Conservation (phyloP, 2,329 filamentous ascomycete species). For the Colletotrichum destructivum region DNA sequence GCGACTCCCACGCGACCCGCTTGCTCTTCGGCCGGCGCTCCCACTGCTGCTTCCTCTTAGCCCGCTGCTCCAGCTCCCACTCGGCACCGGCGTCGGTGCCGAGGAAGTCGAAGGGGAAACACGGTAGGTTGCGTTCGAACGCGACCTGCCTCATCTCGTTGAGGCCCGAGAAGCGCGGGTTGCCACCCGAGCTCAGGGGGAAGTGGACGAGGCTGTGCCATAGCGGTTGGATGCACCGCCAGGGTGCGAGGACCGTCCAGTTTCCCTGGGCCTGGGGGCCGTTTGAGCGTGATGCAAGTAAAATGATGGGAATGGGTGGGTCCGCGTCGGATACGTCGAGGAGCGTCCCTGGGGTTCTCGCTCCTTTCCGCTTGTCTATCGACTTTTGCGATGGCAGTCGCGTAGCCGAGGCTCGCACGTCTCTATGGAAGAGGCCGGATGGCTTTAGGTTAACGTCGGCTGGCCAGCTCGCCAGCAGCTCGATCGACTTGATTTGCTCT, state of each 20-base stretch:
- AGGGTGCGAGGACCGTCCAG: slow-evolving; percentile 90
- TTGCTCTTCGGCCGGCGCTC: slow-evolving; percentile 86
- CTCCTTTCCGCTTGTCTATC: slow-evolving; percentile 82
- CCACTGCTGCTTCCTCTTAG: slow-evolving; percentile 76
- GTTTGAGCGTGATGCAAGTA: slow-evolving; percentile 73
- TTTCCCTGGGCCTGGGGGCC: slow-evolving; percentile 71
- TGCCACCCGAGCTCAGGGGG: slow-evolving; percentile 83
- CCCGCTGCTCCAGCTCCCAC: slow-evolving; percentile 81
- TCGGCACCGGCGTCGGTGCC: slow-evolving; percentile 83
- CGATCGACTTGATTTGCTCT: slow-evolving; percentile 63
- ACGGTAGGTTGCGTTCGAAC: slow-evolving; percentile 84
- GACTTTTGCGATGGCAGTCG: slow-evolving; percentile 82
- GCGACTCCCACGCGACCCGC: slow-evolving; percentile 79
- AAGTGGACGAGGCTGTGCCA: slow-evolving; percentile 92
- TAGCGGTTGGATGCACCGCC: slow-evolving; percentile 87
- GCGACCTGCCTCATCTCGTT: slow-evolving; percentile 84
- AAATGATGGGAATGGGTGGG: slow-evolving; percentile 82
- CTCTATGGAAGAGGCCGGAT: slow-evolving; percentile 77
- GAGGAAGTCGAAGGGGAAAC: slow-evolving; percentile 89
- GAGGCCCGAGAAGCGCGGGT: slow-evolving; percentile 86
- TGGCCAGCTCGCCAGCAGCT: slow-evolving; percentile 78
- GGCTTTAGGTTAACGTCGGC: slow-evolving; percentile 66
- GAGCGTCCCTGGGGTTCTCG: slow-evolving; percentile 73
- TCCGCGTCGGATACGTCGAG: slow-evolving; percentile 74
- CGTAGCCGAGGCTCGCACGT: slow-evolving; percentile 75